Percentiles rank a stretch among this genome's conserved stretches.
phyloP scores from a whole-genome alignment of 768 basidiomycete species.

The Pleurotus pulmonarius region DNA sequence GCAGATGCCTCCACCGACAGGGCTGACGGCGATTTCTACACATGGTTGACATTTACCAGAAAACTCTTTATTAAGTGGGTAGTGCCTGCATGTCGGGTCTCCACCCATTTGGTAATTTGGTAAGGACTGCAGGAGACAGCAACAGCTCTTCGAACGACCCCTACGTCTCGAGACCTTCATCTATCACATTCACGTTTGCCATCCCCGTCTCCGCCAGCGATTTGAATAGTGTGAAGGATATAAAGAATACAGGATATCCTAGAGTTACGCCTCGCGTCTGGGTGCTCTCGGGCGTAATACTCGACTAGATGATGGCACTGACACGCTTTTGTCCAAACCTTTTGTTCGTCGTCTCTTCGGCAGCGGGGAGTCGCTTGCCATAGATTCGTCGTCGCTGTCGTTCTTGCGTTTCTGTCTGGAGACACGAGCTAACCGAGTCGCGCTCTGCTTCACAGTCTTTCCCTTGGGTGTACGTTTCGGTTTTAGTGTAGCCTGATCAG shows the following conservation, averaged over 20 bases:
- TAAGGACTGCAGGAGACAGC: too few species aligned
- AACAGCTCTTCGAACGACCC: too few species aligned
- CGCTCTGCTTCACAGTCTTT: background rate
- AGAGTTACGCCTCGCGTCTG: conserved; percentile 47
- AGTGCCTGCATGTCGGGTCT: too few species aligned
- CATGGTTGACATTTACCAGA: too few species aligned
- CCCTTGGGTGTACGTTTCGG: background rate
- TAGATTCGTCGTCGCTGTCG: background rate
- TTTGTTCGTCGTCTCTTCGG: conserved; percentile 14
- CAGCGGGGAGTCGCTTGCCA: conserved; percentile 5
- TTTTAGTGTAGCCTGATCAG: background rate
- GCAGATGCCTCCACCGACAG: too few species aligned
- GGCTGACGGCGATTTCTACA: too few species aligned
- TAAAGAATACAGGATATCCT: conserved; percentile 18
- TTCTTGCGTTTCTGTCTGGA: background rate
- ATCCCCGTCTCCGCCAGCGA: too few species aligned
- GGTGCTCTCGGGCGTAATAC: conserved; percentile 55
- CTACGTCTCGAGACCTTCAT: too few species aligned
- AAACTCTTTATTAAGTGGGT: too few species aligned
- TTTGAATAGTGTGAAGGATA: too few species aligned
- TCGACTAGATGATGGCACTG: conserved; percentile 30
- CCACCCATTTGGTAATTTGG: too few species aligned
- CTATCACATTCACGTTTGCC: too few species aligned
- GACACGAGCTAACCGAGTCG: background rate
- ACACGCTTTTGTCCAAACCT: conserved; percentile 10